These are phyloP conservation scores for Lipomyces kockii DNA, from an alignment of 805 yeast species.

Conservation along the genomic window DNA sequence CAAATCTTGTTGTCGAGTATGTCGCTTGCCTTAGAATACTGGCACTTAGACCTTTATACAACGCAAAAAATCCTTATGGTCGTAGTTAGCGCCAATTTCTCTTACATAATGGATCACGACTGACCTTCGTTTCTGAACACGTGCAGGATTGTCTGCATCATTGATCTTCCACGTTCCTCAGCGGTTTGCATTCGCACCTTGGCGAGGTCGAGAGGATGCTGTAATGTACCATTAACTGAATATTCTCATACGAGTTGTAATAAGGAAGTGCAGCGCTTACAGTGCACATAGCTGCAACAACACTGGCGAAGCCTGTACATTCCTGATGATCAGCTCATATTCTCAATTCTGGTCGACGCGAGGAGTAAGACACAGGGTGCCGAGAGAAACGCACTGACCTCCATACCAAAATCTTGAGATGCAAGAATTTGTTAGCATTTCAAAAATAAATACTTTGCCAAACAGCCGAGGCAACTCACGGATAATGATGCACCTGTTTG, in stretches of 20 bases:
- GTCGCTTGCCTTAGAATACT: slow-evolving; percentile 85
- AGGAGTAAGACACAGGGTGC: neutral
- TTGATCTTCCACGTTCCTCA: slow-evolving; percentile 62
- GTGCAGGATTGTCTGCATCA: slow-evolving; percentile 62
- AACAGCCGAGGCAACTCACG: slow-evolving; percentile 38
- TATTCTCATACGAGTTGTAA: neutral
- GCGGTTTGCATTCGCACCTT: slow-evolving; percentile 88
- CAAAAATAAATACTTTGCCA: neutral
- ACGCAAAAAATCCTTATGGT: slow-evolving; percentile 51
- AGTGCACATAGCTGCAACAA: slow-evolving; percentile 49
- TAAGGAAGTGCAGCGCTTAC: slow-evolving; percentile 9
- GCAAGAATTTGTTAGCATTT: slow-evolving; percentile 6
- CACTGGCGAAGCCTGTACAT: slow-evolving; percentile 43
- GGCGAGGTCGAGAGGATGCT: slow-evolving; percentile 83
- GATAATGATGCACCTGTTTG: slow-evolving; percentile 37
- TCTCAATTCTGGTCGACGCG: neutral
- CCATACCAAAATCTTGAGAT: slow-evolving; percentile 50
- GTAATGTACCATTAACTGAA: neutral
- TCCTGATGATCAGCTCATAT: neutral
- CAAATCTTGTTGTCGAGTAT: slow-evolving; percentile 84
- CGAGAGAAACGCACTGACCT: slow-evolving; percentile 39
- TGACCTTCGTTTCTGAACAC: slow-evolving; percentile 67
- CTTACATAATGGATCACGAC: neutral
- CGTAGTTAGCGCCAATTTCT: neutral
- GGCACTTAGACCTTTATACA: slow-evolving; percentile 84